Evolutionary conservation across 1,284 basidiomycete genomes (phyloP), one percentile per base, ranked within the genome.

Genomic region (Malassezia nana): DNA sequence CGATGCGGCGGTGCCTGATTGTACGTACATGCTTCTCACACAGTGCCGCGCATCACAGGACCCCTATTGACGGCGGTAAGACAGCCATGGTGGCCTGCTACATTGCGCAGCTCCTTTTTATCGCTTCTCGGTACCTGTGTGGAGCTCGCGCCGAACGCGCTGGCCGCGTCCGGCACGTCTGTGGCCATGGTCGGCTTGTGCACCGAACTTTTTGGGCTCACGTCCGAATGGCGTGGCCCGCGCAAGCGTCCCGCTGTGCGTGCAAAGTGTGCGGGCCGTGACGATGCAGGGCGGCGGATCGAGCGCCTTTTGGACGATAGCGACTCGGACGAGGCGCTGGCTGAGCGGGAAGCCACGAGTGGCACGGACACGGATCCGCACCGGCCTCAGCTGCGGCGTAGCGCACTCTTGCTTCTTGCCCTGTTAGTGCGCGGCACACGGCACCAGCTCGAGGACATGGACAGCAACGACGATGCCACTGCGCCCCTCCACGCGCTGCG

Each of bases 1-100:
- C 7, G 80, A 82, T 31, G 79, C 84, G 0, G 76, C 94, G 25
- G 78, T 4, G 70, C 79, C 8, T 83, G 87, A 69, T 20, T 81
- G n/a, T n/a, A n/a, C n/a, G n/a, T n/a, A n/a, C n/a, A n/a, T n/a
- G n/a, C n/a, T n/a, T n/a, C n/a, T n/a, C n/a, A n/a, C n/a, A n/a
- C n/a, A n/a, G n/a, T 52, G 9, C 52, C 31, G 44, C 51, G 47
- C 13, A 42, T 74, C 15, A 61, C 68, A 0, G 50, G 59, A 9
- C 67, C 68, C 1, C 40, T 74, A 8, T 29, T 74, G 32, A 52
- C 56, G 1, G 62, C 50, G 25, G 41, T 72, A 41, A 50, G 69
- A 15, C 60, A 71, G 42, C 43, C 58, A 7, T 13, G 56, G 3
- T 38, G 63, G 40, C 62, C 71, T 1, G 64, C 65, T 10, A 64